Conservation (phyloP, 2,329 filamentous ascomycete species). For the Ascosphaera aggregata region DNA sequence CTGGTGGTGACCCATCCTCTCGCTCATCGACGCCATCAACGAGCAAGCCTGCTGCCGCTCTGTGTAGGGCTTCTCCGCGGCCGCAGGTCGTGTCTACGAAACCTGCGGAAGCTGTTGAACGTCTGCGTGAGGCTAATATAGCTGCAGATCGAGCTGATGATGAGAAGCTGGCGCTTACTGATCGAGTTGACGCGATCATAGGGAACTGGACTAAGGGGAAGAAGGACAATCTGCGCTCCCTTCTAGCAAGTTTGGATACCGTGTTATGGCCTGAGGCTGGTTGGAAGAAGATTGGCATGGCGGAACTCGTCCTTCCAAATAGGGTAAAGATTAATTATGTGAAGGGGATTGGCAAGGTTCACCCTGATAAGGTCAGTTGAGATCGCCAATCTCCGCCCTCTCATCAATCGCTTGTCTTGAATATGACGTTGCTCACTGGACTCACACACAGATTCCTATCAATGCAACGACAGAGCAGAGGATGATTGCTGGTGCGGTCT, state of each 20-base stretch:
- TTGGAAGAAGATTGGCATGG: constrained; percentile 93
- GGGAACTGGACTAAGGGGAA: constrained; percentile 74
- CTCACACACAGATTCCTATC: constrained; percentile 30
- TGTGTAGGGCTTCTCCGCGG: constrained; percentile 19
- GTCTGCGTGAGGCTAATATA: constrained; percentile 61
- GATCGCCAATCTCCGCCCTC: not conserved
- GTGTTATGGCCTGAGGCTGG: constrained; percentile 82
- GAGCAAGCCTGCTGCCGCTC: constrained; percentile 9
- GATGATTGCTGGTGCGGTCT: constrained; percentile 43
- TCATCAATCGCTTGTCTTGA: not conserved
- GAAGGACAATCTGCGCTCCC: constrained; percentile 69
- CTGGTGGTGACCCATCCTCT: constrained; percentile 36
- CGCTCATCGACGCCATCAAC: constrained; percentile 18
- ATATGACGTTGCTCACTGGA: constrained; percentile 3
- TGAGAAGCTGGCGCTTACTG: constrained; percentile 73
- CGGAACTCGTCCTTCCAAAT: constrained; percentile 74
- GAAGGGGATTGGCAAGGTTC: constrained; percentile 97
- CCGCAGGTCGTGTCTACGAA: constrained; percentile 13
- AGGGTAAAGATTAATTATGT: constrained; percentile 97
- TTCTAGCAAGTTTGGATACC: constrained; percentile 65
- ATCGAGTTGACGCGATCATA: constrained; percentile 62
- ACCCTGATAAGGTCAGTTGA: constrained; percentile 79
- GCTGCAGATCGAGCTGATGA: constrained; percentile 72
- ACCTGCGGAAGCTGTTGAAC: constrained; percentile 54
- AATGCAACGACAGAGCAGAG: constrained; percentile 41